A percentile compares a stretch with the other conserved stretches of the same genome.
These are phyloP conservation scores for Penicillium sp. DNA, from an alignment of 2,329 filamentous ascomycete genomes.

Conservation along the genomic window DNA sequence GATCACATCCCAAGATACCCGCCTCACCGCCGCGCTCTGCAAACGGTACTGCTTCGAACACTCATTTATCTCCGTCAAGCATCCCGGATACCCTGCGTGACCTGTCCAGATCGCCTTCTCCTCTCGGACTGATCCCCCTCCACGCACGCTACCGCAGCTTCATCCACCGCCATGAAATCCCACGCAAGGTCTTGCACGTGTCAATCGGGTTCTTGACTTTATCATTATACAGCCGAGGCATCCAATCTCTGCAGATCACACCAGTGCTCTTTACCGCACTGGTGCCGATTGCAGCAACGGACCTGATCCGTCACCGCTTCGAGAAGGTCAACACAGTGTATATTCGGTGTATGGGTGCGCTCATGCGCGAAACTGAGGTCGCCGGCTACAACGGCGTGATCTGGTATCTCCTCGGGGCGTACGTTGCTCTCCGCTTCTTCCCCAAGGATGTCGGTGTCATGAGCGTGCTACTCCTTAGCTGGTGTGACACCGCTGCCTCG, in stretches of 20 bases:
- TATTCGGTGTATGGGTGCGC: constrained; percentile 75
- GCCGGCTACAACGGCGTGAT: constrained; percentile 95
- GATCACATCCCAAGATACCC: constrained; percentile 39
- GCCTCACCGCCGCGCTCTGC: constrained; percentile 34
- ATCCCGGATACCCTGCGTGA: constrained; percentile 72
- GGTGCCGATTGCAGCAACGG: constrained; percentile 77
- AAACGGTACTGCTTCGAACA: constrained; percentile 41
- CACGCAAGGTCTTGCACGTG: constrained; percentile 87
- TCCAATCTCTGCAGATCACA: constrained; percentile 73
- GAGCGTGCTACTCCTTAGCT: constrained; percentile 84
- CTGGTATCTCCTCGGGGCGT: constrained; percentile 89
- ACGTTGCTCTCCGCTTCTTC: constrained; percentile 79
- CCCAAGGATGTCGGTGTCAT: constrained; percentile 92
- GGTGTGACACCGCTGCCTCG: constrained; percentile 96
- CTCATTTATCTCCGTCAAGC: constrained; percentile 45
- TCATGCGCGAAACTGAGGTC: constrained; percentile 97
- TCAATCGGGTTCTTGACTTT: constrained; percentile 95
- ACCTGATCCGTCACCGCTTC: constrained; percentile 79
- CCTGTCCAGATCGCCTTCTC: constrained; percentile 86
- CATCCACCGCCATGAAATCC: constrained; percentile 95
- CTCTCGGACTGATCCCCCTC: constrained; percentile 90
- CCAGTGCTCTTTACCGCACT: constrained; percentile 78
- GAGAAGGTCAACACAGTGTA: constrained; percentile 82
- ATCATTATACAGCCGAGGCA: constrained; percentile 76
- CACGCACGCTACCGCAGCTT: constrained; percentile 88